These are phyloP conservation scores for Ascochyta clinopodiicola DNA, from an alignment of 2,329 filamentous ascomycete genomes.

Conservation along the genomic window DNA sequence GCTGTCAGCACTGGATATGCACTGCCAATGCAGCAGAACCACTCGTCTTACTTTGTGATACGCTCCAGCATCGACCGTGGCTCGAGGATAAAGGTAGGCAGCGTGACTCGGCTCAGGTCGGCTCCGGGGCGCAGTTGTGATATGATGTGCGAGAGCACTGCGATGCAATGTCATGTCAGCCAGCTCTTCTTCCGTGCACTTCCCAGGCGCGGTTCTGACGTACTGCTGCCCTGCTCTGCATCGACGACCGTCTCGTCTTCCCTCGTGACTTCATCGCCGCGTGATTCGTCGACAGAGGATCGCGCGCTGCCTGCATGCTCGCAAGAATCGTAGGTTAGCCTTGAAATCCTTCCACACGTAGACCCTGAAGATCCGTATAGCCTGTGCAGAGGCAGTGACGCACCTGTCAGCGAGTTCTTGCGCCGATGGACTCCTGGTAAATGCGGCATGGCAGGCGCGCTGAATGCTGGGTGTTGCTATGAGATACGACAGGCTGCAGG, in stretches of 20 bases:
- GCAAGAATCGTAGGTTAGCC: constrained; percentile 25
- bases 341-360: background rate
- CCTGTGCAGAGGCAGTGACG: constrained; percentile 24
- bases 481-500: background rate
- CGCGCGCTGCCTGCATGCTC: constrained; percentile 47
- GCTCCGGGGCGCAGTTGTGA: constrained; percentile 94
- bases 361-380: constrained; percentile 12
- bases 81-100: constrained; percentile 97
- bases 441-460: constrained; percentile 48
- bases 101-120: constrained; percentile 89
- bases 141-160: constrained; percentile 96
- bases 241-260: constrained; percentile 83
- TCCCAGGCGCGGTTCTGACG: constrained; percentile 38
- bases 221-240: constrained; percentile 92
- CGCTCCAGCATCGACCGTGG: constrained; percentile 97
- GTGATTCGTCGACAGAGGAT: constrained; percentile 50
- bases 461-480: background rate
- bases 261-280: constrained; percentile 46
- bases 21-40: background rate
- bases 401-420: constrained; percentile 37
- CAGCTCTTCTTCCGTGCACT: background rate
- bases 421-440: constrained; percentile 34
- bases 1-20: constrained; percentile 24
- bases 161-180: constrained; percentile 21
- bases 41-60: constrained; percentile 84